phyloP scores from a whole-genome alignment of 345 rosid genomes.

The Psidium friedrichsthalianum region DNA sequence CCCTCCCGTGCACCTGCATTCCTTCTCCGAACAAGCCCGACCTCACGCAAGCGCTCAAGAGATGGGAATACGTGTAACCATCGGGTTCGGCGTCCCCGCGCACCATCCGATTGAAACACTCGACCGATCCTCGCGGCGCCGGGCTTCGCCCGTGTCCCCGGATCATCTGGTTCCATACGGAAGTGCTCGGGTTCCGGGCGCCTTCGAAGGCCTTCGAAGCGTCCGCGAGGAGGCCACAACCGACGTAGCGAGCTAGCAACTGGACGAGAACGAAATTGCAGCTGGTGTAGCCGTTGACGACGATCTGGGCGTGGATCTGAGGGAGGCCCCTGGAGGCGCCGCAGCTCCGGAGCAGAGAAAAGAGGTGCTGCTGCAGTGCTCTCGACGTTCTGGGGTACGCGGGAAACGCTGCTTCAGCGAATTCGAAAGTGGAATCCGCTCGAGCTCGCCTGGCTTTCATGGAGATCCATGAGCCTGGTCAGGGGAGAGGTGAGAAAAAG shows the following conservation, averaged over 20 bases:
- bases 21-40: slow-evolving; percentile 24
- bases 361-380: slow-evolving; percentile 21
- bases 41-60: slow-evolving; percentile 31
- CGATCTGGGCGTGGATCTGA: slow-evolving; percentile 45
- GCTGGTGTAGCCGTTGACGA: slow-evolving; percentile 22
- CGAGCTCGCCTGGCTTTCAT: background rate
- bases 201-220: slow-evolving; percentile 15
- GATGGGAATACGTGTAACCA: slow-evolving; percentile 35
- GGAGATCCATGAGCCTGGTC: background rate
- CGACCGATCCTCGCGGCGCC: slow-evolving; percentile 11
- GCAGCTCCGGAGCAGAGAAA: slow-evolving; percentile 16
- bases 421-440: background rate
- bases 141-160: slow-evolving; percentile 21
- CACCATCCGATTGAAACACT: slow-evolving; percentile 25
- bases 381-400: slow-evolving; percentile 10
- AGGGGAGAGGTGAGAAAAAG: background rate
- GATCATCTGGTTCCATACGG: slow-evolving; percentile 46
- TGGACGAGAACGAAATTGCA: slow-evolving; percentile 32
- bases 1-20: slow-evolving; percentile 34
- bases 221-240: slow-evolving; percentile 23
- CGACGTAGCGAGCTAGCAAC: slow-evolving; percentile 26
- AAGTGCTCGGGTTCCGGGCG: slow-evolving; percentile 19
- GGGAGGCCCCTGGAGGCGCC: slow-evolving; percentile 13
- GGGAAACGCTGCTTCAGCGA: background rate
- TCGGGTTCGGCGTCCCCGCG: slow-evolving; percentile 16